Evolutionary conservation across 2,329 filamentous ascomycete species (phyloP).

Genomic region (Aspergillus sp.): DNA sequence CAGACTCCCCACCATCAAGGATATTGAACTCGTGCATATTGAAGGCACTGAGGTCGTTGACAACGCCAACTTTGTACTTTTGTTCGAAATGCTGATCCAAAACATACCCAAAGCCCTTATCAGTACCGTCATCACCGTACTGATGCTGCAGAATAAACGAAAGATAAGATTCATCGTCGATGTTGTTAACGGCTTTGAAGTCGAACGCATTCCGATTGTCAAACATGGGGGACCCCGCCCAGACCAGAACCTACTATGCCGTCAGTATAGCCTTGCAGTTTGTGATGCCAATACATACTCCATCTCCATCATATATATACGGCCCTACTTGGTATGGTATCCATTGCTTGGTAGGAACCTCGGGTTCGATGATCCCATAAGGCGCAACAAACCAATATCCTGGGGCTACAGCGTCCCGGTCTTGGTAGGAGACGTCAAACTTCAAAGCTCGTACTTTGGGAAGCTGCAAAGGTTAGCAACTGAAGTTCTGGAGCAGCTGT

Average conservation of each 20-base stretch:
- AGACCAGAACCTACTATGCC: conserved; percentile 39
- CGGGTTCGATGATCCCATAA: conserved; percentile 32
- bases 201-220: conserved; percentile 51
- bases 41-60: conserved; percentile 29
- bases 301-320: conserved; percentile 52
- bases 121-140: conserved; percentile 31
- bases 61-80: conserved; percentile 35
- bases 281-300: conserved; percentile 28
- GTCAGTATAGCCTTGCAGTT: conserved; percentile 4
- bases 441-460: conserved; percentile 26
- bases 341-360: conserved; percentile 25
- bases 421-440: conserved; percentile 28
- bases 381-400: conserved; percentile 53
- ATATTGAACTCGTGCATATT: conserved; percentile 46
- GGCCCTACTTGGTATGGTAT: conserved; percentile 48
- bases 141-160: conserved; percentile 45
- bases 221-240: conserved; percentile 48
- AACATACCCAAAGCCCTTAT: conserved; percentile 49
- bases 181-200: conserved; percentile 46
- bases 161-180: conserved; percentile 46
- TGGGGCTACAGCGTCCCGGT: conserved; percentile 31
- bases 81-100: conserved; percentile 49
- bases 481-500: neutral
- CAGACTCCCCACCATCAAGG: conserved; percentile 35
- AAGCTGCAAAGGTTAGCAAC: conserved; percentile 19